Evolutionary conservation across 139 green algal species (phyloP).

Genomic region (Parachlorella kessleri): DNA sequence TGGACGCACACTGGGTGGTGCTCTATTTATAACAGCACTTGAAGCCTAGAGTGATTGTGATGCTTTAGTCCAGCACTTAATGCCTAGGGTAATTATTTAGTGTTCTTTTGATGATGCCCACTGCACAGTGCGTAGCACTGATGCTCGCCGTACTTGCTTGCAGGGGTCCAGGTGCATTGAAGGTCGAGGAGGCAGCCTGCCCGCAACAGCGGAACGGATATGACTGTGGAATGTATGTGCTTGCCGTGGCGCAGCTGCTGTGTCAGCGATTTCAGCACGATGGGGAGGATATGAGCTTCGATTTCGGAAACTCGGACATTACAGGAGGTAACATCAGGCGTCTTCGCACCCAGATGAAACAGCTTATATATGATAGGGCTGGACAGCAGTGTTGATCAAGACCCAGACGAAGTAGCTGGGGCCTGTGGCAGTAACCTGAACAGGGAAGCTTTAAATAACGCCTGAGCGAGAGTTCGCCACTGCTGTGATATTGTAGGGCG

Average conservation of each 20-base stretch:
- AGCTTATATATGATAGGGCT: no score
- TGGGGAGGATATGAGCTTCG: not conserved
- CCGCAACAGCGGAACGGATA: constrained; percentile 68
- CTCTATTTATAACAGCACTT: no score
- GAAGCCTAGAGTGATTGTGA: no score
- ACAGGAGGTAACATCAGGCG: not conserved
- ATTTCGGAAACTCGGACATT: not conserved
- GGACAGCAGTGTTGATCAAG: not conserved
- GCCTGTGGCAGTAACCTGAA: no score
- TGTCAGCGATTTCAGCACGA: not conserved
- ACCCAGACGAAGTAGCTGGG: no score
- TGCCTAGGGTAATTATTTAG: no score
- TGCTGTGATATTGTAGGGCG: no score
- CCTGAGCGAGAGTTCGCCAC: no score
- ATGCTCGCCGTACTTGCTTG: not conserved
- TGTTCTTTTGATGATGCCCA: not conserved
- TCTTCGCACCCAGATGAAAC: not conserved
- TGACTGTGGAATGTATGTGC: constrained; percentile 74
- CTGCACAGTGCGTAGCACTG: not conserved
- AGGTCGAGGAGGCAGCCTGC: not conserved
- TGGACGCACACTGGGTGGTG: no score
- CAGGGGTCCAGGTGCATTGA: not conserved
- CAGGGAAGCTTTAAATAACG: no score
- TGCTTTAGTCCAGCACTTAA: no score
- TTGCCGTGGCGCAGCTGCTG: constrained; percentile 53